Conservation (phyloP, 1,139 yeast species). For the Zygoascus sp. region DNA sequence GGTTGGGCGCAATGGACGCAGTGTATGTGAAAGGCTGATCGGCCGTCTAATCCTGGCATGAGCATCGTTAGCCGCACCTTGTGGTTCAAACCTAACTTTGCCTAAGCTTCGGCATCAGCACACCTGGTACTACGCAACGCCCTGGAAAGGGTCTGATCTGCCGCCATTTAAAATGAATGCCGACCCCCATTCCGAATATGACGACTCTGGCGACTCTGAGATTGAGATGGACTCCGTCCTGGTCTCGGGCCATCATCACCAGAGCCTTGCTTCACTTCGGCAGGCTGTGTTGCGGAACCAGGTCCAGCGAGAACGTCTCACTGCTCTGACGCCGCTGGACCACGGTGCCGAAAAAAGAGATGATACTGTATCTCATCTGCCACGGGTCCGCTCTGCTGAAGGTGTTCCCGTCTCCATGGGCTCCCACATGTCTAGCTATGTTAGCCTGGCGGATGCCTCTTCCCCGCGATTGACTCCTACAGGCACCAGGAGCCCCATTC, state of each 20-base stretch:
- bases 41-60: too few species aligned
- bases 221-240: slow-evolving; percentile 4
- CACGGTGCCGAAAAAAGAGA: background rate
- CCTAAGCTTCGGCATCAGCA: background rate
- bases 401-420: slow-evolving; percentile 5
- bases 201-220: background rate
- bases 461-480: background rate
- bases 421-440: background rate
- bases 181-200: background rate
- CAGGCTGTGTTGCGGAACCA: slow-evolving; percentile 1
- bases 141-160: too few species aligned
- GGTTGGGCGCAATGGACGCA: too few species aligned
- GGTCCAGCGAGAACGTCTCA: slow-evolving; percentile 1
- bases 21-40: too few species aligned
- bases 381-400: slow-evolving; percentile 13
- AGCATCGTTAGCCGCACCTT: too few species aligned
- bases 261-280: background rate
- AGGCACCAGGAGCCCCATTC: background rate
- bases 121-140: too few species aligned
- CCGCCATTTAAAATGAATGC: background rate
- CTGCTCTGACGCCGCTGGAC: slow-evolving; percentile 9
- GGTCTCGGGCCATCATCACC: slow-evolving; percentile 1
- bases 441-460: background rate
- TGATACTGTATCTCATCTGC: slow-evolving; percentile 7
- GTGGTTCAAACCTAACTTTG: background rate